Conservation (phyloP, 2,329 filamentous ascomycete species). For the Arthrinium puccinioides region DNA sequence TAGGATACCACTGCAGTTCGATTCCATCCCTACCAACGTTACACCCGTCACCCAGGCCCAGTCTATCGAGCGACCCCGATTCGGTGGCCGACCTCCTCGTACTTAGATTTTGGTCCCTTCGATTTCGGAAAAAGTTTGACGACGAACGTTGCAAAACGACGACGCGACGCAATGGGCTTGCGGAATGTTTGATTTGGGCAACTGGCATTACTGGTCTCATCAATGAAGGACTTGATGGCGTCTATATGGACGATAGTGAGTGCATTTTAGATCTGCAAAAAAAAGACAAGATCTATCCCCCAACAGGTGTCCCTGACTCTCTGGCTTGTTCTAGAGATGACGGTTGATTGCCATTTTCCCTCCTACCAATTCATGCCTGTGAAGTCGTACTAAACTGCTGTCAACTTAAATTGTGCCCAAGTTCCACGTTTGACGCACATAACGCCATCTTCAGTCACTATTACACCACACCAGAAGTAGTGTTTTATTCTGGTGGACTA, state of each 20-base stretch:
- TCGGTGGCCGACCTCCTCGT: conserved; percentile 53
- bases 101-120: no score
- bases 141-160: background rate
- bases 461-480: no score
- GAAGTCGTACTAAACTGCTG: no score
- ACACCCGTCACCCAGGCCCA: conserved; percentile 85
- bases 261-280: conserved; percentile 51
- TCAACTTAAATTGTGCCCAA: no score
- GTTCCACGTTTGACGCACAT: no score
- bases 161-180: conserved; percentile 4
- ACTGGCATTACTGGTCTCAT: conserved; percentile 34
- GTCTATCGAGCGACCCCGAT: conserved; percentile 71
- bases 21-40: conserved; percentile 95
- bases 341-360: conserved; percentile 86
- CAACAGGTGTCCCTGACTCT: conserved; percentile 89
- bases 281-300: conserved; percentile 51
- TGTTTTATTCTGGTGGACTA: no score
- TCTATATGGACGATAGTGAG: conserved; percentile 50
- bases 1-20: conserved; percentile 77
- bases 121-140: background rate
- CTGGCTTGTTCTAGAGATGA: conserved; percentile 53
- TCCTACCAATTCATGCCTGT: background rate
- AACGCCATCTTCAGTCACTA: no score
- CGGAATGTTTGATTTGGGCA: conserved; percentile 27
- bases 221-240: conserved; percentile 36